Base-by-base conservation (phyloP, 169 alveolate genomes). In the Pseudocohnilembus persalinus region DNA sequence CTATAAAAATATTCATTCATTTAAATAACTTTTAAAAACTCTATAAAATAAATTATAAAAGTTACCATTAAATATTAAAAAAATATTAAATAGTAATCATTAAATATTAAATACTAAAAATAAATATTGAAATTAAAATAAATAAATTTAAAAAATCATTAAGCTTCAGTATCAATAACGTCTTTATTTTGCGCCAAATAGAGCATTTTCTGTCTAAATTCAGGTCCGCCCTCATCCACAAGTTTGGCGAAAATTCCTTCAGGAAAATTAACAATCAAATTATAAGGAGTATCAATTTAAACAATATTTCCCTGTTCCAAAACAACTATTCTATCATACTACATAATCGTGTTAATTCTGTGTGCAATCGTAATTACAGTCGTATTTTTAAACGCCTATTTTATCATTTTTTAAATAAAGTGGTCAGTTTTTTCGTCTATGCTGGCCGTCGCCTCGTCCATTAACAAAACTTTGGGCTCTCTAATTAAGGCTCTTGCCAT, bases 381-480 rank as follows among this genome's bases (percentile, higher is more conserved):
- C n/a, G 85, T 77, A 63, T 77, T 33, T n/a, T 25, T 84, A 32
- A 91, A 87, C 64, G 74, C 78, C 32, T 86, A 63, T 82, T 83
- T 87, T 26, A 91, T 88, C 31, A 81, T 83, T 29, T 88, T 88
- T 76, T 88, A 83, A 16, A 91, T 86, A 0, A 88, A 49, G 31
- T 81, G 73, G 63, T 91, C 95, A 34, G 91, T 91, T 79, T 88
- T 83, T 77, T 77, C 74, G 73, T 91, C 95, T 28, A 91, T 79
- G 79, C 81, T 86, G 11, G 92, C 85, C 74, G 95, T 91, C 15
- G 95, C 95, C 83, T 91, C 95, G 83, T 91, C 95, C 90, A 88
- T 83, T 33, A 91, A 68, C 30, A 91, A 83, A 34, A 91, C 87
- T 86, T 88, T 91, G 35, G 83, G 81, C 75, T 91, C 83, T 83